A percentile compares a stretch with the other conserved stretches of the same genome.
phyloP scores from a whole-genome alignment of 2,329 filamentous ascomycete species.

The Xylaria sp. region DNA sequence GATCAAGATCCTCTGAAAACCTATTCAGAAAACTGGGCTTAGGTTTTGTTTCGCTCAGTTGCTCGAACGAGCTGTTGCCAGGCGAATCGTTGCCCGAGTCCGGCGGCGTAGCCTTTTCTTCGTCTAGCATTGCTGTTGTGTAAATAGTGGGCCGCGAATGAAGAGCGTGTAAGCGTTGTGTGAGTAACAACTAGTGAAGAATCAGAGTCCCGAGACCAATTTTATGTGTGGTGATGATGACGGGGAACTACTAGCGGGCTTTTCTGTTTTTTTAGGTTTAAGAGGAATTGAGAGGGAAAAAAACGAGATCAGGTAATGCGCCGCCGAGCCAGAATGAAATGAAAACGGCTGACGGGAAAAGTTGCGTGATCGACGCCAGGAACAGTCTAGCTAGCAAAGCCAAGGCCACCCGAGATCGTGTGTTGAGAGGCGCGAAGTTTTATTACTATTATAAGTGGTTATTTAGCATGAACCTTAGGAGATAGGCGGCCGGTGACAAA shows the following conservation, averaged over 20 bases:
- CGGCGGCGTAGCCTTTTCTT: constrained; percentile 39
- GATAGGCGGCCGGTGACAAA: constrained; percentile 25
- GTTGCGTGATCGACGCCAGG: constrained; percentile 36
- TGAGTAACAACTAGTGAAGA: constrained; percentile 7
- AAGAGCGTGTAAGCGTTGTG: neutral
- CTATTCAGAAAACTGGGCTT: constrained; percentile 24
- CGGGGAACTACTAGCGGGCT: constrained; percentile 15
- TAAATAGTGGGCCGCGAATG: neutral
- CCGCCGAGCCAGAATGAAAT: constrained; percentile 32
- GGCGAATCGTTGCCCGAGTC: constrained; percentile 13
- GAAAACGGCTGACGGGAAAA: constrained; percentile 32
- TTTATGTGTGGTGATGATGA: constrained; percentile 7
- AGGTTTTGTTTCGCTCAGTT: constrained; percentile 8
- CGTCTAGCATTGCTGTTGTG: constrained; percentile 39
- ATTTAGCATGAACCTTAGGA: constrained; percentile 6
- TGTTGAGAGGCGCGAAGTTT: constrained; percentile 1
- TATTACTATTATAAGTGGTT: constrained; percentile 17
- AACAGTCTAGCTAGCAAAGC: constrained; percentile 8
- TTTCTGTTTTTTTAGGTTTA: neutral
- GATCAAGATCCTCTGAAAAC: constrained; percentile 41
- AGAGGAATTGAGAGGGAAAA: neutral
- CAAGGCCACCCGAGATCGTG: neutral
- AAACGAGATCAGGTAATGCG: constrained; percentile 17
- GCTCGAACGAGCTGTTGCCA: constrained; percentile 32
- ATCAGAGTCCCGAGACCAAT: constrained; percentile 3